phyloP scores from a whole-genome alignment of 2,329 filamentous ascomycete species.

The Ascomycota sp. region DNA sequence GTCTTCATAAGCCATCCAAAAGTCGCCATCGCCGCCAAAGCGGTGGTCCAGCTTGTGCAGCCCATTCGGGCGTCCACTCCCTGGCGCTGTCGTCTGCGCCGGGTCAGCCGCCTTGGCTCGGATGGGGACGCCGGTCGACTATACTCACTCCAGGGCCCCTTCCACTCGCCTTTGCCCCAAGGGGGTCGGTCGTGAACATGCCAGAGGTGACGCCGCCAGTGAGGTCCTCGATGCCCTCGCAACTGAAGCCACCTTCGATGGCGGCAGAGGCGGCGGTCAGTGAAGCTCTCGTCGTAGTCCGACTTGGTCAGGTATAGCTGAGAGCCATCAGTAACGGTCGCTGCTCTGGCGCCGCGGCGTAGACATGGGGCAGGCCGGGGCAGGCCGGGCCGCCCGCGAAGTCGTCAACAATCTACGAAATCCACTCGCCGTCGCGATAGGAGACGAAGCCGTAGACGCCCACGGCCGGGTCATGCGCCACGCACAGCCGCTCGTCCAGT shows the following conservation, averaged over 20 bases:
- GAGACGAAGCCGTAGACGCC: slow-evolving; percentile 80
- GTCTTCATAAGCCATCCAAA: slow-evolving; percentile 39
- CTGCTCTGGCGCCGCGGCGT: neutral
- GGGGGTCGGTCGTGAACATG: slow-evolving; percentile 44
- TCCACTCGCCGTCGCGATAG: slow-evolving; percentile 59
- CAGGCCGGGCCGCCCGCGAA: slow-evolving; percentile 14
- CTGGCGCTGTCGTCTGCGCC: slow-evolving; percentile 56
- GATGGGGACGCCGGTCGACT: no score
- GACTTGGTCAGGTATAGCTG: slow-evolving; percentile 32
- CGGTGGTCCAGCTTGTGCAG: slow-evolving; percentile 51
- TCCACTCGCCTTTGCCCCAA: slow-evolving; percentile 74
- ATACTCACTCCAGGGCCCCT: slow-evolving; percentile 47
- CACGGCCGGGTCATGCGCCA: slow-evolving; percentile 49
- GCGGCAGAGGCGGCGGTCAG: slow-evolving; percentile 29
- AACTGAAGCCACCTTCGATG: slow-evolving; percentile 50
- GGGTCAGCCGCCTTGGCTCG: no score
- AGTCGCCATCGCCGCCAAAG: slow-evolving; percentile 57
- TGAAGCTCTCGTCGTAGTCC: slow-evolving; percentile 38
- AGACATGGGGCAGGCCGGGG: no score
- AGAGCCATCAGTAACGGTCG: neutral
- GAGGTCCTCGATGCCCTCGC: slow-evolving; percentile 38
- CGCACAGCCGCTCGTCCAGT: slow-evolving; percentile 47
- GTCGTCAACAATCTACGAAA: slow-evolving; percentile 36
- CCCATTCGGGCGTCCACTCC: slow-evolving; percentile 67
- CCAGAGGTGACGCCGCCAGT: slow-evolving; percentile 47